Evolutionary conservation across 441 rosid species (phyloP), one percentile per base, ranked within the genome.

Genomic region (Croton laevigatus): DNA sequence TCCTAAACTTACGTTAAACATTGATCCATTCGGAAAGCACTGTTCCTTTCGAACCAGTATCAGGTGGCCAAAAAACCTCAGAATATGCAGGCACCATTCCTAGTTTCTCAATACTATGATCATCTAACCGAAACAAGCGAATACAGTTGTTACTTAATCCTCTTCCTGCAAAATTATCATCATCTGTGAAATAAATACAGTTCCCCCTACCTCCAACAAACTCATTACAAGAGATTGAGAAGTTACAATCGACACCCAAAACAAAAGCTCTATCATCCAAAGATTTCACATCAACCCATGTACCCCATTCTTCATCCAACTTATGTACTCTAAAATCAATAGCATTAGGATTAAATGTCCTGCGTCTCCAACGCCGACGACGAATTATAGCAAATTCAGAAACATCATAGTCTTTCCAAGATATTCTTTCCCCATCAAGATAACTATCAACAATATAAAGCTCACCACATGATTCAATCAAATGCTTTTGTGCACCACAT

Each of bases 401-500:
- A 27, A 51, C 71, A 69, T 81, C 70, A 62, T 62, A 73, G 54
- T 69, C 78, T 48, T 70, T 78, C 52, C 75, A 82, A 23, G 80
- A 81, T 49, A 23, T 23, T 2, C 78, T 61, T 81, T 83, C 78
- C 79, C 71, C 82, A 85, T 78, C 81, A 80, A 78, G 68, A 82
- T 89, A 61, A 84, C 88, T 38, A 71, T 72, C 61, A 6, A 86
- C 85, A 46, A 77, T 75, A 40, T 68, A 84, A 40, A 84, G 75
- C 27, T 87, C 84, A 16, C 86, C 89, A 46, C 78, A 36, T 5
- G 96, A 90, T 66, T 94, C 94, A 38, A 92, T 83, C 76, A 94
- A 73, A 78, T 82, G 83, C 88, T 92, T 94, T 85, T 85, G 87
- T 42, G 77, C 88, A 27, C 96, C 97, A 32, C 91, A 91, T 62